Evolutionary conservation across 129 eudicot species (phyloP).

Genomic region (Gnaphalium uliginosum): DNA sequence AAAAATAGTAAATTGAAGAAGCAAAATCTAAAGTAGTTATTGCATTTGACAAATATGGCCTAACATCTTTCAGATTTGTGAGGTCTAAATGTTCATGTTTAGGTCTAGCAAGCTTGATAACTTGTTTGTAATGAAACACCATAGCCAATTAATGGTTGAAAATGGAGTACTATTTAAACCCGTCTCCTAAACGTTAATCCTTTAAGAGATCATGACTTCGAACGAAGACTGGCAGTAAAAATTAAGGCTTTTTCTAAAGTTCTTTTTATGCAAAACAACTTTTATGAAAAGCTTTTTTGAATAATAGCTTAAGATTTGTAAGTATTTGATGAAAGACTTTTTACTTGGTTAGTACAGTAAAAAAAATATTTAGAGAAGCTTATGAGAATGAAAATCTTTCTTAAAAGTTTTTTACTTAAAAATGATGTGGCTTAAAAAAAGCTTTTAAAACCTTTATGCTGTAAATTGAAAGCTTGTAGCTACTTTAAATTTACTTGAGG

Average conservation of each 20-base stretch:
- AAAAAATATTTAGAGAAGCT: not conserved
- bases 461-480: too few species aligned
- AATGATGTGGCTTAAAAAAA: not conserved
- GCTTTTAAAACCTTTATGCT: too few species aligned
- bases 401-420: not conserved
- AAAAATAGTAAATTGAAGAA: too few species aligned
- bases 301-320: not conserved
- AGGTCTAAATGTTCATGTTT: not conserved
- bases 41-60: not conserved
- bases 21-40: not conserved
- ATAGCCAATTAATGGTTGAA: not conserved
- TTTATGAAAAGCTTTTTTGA: too few species aligned
- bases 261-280: not conserved
- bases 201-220: too few species aligned
- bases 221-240: too few species aligned
- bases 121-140: not conserved
- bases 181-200: not conserved
- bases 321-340: too few species aligned
- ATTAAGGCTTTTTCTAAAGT: not conserved
- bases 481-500: not conserved
- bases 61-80: too few species aligned
- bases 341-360: too few species aligned
- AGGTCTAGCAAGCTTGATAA: not conserved
- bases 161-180: not conserved
- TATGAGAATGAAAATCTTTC: not conserved